A percentile compares a stretch with the other conserved stretches of the same genome.
These are phyloP conservation scores for Boletus reticuloceps DNA, from an alignment of 768 basidiomycete species.

Conservation along the genomic window DNA sequence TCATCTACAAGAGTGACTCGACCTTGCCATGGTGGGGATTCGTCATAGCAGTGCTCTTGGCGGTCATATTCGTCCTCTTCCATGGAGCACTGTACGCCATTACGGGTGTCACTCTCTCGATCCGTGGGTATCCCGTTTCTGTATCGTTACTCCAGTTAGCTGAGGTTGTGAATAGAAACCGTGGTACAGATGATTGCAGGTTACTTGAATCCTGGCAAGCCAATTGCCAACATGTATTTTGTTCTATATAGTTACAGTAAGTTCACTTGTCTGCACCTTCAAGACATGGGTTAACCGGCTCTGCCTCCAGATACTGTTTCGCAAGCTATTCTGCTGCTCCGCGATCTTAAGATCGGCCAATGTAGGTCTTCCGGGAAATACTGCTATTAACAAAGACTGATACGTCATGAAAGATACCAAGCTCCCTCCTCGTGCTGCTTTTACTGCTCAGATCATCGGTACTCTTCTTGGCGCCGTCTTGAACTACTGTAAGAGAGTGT, in stretches of 20 bases:
- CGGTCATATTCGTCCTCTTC: constrained; percentile 49
- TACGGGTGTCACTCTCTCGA: constrained; percentile 30
- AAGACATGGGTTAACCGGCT: constrained; percentile 39
- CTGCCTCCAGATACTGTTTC: constrained; percentile 44
- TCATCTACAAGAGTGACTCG: constrained; percentile 50
- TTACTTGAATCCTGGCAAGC: constrained; percentile 34
- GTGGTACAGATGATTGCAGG: constrained; percentile 37
- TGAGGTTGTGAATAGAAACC: constrained; percentile 11
- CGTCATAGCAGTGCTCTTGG: constrained; percentile 50
- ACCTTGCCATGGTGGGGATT: constrained; percentile 60
- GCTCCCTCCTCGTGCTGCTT: constrained; percentile 62
- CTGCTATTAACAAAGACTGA: constrained; percentile 36
- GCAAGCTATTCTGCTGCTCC: constrained; percentile 51
- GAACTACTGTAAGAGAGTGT: constrained; percentile 38
- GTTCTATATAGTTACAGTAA: constrained; percentile 46
- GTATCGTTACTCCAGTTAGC: not conserved
- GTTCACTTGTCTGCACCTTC: constrained; percentile 1
- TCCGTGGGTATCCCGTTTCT: constrained; percentile 14
- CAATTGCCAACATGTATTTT: constrained; percentile 43
- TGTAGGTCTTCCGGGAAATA: constrained; percentile 5
- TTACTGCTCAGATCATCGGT: constrained; percentile 56
- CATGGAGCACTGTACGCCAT: constrained; percentile 53
- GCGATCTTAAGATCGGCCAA: constrained; percentile 50
- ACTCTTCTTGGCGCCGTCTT: constrained; percentile 51
- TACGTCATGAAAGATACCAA: constrained; percentile 36